phyloP scores from a whole-genome alignment of 169 alveolate genomes.

The Cystoisospora suis region DNA sequence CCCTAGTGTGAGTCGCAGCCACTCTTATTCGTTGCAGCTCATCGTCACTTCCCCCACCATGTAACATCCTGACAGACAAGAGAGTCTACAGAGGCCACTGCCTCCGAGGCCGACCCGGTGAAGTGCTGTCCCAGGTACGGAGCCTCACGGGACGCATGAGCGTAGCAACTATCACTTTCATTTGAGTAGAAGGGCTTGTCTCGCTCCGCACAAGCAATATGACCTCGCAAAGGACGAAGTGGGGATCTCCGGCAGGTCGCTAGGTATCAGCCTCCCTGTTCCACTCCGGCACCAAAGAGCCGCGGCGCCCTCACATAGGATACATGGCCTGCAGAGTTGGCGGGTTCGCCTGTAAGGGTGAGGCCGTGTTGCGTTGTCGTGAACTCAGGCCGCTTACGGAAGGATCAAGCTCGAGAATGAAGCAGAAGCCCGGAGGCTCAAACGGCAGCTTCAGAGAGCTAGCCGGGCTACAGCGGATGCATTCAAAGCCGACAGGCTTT shows the following conservation, averaged over 20 bases:
- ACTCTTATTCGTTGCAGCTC: neutral
- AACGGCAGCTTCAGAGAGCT: neutral
- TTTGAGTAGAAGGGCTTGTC: neutral
- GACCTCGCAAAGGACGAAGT: neutral
- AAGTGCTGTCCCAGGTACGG: neutral
- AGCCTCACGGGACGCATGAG: neutral
- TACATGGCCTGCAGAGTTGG: neutral
- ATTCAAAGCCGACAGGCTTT: conserved; percentile 46
- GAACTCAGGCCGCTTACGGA: no score
- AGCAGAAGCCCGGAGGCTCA: conserved; percentile 11
- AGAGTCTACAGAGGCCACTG: neutral
- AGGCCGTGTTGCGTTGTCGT: no score
- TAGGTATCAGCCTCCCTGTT: no score
- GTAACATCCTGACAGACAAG: conserved; percentile 1
- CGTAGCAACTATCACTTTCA: neutral
- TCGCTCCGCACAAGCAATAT: neutral
- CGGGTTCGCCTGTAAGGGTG: no score
- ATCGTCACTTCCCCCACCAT: neutral
- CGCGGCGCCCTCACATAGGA: neutral
- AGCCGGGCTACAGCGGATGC: conserved; percentile 13
- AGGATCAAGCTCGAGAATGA: no score
- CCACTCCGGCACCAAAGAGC: neutral
- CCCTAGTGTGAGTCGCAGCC: no score
- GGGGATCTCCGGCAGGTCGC: neutral
- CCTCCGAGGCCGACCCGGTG: neutral